phyloP scores from a whole-genome alignment of 192 early-diverging fungal genomes.

The Entophlyctis luteolus region DNA sequence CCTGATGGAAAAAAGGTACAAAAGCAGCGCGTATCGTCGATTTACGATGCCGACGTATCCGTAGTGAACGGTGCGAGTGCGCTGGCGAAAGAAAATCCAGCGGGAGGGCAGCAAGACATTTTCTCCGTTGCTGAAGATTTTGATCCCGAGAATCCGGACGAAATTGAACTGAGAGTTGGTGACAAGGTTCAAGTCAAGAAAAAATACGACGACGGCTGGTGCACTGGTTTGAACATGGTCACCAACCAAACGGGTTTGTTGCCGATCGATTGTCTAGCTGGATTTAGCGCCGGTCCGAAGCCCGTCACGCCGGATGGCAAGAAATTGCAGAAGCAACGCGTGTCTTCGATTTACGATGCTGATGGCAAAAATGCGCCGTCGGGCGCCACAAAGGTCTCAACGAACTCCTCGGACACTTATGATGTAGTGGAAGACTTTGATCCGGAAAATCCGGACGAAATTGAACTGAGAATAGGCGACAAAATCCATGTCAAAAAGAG shows the following conservation, averaged over 20 bases:
- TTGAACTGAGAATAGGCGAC: slow-evolving; percentile 10
- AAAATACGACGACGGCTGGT: slow-evolving; percentile 8
- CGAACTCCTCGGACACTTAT: background rate
- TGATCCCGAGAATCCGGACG: background rate
- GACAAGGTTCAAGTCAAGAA: background rate
- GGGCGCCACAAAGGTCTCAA: background rate
- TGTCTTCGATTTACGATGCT: background rate
- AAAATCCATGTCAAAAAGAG: slow-evolving; percentile 1
- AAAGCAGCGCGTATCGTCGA: slow-evolving; percentile 10
- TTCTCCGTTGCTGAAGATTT: background rate
- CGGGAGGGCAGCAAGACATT: background rate
- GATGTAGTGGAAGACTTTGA: slow-evolving; percentile 1
- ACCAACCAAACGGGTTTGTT: background rate
- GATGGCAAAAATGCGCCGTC: background rate
- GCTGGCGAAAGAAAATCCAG: background rate
- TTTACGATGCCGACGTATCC: background rate
- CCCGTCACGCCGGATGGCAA: background rate
- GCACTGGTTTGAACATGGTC: background rate
- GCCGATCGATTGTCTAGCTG: background rate
- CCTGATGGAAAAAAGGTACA: slow-evolving; percentile 1
- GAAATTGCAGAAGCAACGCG: slow-evolving; percentile 1
- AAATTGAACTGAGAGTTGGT: background rate
- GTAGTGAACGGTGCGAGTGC: background rate
- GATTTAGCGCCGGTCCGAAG: background rate
- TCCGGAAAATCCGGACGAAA: slow-evolving; percentile 6